A percentile compares a stretch with the other conserved stretches of the same genome.
These are phyloP conservation scores for Cyanodermella asteris DNA, from an alignment of 2,329 filamentous ascomycete genomes.

Conservation along the genomic window DNA sequence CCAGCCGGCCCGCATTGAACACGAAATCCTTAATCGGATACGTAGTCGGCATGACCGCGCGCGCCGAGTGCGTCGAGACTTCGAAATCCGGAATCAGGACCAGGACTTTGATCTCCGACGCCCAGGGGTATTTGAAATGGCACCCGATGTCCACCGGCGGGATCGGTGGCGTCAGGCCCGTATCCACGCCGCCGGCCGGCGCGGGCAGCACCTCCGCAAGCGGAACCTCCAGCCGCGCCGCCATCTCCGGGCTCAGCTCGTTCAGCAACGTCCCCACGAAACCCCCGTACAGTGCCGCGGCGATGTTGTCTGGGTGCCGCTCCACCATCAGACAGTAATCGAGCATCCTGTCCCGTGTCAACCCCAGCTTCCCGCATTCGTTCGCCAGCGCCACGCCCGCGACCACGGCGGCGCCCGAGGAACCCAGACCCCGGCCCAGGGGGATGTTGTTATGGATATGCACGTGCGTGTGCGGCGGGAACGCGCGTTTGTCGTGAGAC, in stretches of 20 bases:
- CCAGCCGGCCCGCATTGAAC: slow-evolving; percentile 89
- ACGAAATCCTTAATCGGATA: slow-evolving; percentile 30
- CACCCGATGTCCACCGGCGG: slow-evolving; percentile 88
- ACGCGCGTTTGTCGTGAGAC: slow-evolving; percentile 69
- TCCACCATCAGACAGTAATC: slow-evolving; percentile 96
- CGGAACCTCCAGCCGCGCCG: slow-evolving; percentile 78
- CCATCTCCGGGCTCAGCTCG: slow-evolving; percentile 71
- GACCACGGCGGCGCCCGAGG: slow-evolving; percentile 84
- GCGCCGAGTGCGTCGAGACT: slow-evolving; percentile 79
- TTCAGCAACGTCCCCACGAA: slow-evolving; percentile 95
- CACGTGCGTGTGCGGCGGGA: slow-evolving; percentile 69
- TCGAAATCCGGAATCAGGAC: slow-evolving; percentile 93
- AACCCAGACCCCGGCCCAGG: slow-evolving; percentile 77
- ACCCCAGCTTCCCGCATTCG: slow-evolving; percentile 57
- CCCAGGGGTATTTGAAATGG: slow-evolving; percentile 90
- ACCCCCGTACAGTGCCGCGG: slow-evolving; percentile 81
- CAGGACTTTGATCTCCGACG: slow-evolving; percentile 84
- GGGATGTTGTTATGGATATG: slow-evolving; percentile 94
- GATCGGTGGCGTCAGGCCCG: slow-evolving; percentile 62
- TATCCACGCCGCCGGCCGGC: slow-evolving; percentile 78
- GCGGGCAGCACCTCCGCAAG: slow-evolving; percentile 80
- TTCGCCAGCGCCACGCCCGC: slow-evolving; percentile 86
- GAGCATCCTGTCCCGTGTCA: slow-evolving; percentile 64
- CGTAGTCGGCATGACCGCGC: slow-evolving; percentile 57
- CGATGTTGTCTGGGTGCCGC: slow-evolving; percentile 83